Percentiles rank a stretch among this genome's conserved stretches.
Conservation (phyloP, 148 eudicot species). For the Euryodendron excelsum region DNA sequence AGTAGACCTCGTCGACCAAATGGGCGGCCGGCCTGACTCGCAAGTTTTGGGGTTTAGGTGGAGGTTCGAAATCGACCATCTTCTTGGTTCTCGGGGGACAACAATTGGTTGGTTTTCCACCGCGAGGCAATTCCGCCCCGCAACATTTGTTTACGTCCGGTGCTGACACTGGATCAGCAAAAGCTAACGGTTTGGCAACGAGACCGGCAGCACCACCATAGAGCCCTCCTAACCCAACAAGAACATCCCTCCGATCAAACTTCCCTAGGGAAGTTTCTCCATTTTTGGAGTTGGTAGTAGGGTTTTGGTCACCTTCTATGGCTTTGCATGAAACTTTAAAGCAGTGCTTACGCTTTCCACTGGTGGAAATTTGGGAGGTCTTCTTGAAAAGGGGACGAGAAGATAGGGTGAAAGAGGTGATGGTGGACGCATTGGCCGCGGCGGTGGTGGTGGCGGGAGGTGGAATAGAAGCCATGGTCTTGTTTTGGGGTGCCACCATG, state of each 20-base stretch:
- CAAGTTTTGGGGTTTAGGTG: constrained; percentile 16
- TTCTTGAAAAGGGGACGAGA: not conserved
- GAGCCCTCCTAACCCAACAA: constrained; percentile 71
- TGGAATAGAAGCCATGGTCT: constrained; percentile 28
- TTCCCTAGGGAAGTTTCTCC: constrained; percentile 20
- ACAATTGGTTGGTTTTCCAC: constrained; percentile 46
- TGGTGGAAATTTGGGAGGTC: constrained; percentile 18
- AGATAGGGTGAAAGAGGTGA: not conserved
- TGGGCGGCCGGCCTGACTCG: constrained; percentile 74
- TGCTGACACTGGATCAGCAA: constrained; percentile 44
- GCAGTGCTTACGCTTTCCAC: constrained; percentile 14
- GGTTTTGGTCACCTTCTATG: constrained; percentile 21
- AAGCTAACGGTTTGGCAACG: constrained; percentile 19
- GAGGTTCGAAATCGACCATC: constrained; percentile 37
- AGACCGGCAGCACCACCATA: constrained; percentile 50
- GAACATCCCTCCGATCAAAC: constrained; percentile 59
- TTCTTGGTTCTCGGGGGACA: constrained; percentile 53
- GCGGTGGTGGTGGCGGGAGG: constrained; percentile 8
- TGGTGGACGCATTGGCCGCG: too few relatives aligned
- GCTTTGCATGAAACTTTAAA: constrained; percentile 39
- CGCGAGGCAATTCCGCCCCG: constrained; percentile 37
- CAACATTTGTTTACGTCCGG: constrained; percentile 54
- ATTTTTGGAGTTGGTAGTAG: not conserved
- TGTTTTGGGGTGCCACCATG: not conserved
- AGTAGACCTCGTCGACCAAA: constrained; percentile 38